Evolutionary conservation across 2,329 filamentous ascomycete genomes (phyloP).

Genomic region (Hypoxylon sp.): DNA sequence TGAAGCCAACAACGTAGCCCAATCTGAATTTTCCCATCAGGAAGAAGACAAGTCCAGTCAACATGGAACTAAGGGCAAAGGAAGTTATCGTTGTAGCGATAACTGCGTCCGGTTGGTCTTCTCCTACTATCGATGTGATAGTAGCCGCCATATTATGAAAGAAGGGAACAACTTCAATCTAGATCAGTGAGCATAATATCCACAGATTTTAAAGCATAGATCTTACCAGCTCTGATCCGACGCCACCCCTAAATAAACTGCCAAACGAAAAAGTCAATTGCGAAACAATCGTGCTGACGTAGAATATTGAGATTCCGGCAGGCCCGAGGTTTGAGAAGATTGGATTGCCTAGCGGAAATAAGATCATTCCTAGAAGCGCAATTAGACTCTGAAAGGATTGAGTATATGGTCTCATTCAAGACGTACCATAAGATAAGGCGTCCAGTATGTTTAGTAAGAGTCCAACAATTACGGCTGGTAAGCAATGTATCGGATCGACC

Average conservation of each 20-base stretch:
- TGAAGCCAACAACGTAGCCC: constrained; percentile 95
- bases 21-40: constrained; percentile 88
- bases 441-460: constrained; percentile 93
- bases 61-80: constrained; percentile 89
- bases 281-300: constrained; percentile 95
- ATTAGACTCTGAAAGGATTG: constrained; percentile 24
- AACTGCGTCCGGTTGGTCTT: constrained; percentile 85
- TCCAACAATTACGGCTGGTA: constrained; percentile 91
- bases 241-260: constrained; percentile 89
- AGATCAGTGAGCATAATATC: constrained; percentile 38
- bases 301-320: constrained; percentile 98
- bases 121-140: constrained; percentile 83
- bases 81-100: constrained; percentile 95
- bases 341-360: constrained; percentile 91
- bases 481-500: constrained; percentile 76
- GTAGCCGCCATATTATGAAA: constrained; percentile 98
- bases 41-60: constrained; percentile 94
- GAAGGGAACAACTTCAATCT: constrained; percentile 98
- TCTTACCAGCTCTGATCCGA: constrained; percentile 91
- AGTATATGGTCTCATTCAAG: neutral
- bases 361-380: constrained; percentile 79
- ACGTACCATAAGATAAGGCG: constrained; percentile 88
- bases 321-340: constrained; percentile 89
- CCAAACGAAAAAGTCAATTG: constrained; percentile 90
- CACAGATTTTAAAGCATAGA: constrained; percentile 15